A percentile compares a stretch with the other conserved stretches of the same genome.
Conservation (phyloP, 179 eudicot species). For the Camellia oleifera region DNA sequence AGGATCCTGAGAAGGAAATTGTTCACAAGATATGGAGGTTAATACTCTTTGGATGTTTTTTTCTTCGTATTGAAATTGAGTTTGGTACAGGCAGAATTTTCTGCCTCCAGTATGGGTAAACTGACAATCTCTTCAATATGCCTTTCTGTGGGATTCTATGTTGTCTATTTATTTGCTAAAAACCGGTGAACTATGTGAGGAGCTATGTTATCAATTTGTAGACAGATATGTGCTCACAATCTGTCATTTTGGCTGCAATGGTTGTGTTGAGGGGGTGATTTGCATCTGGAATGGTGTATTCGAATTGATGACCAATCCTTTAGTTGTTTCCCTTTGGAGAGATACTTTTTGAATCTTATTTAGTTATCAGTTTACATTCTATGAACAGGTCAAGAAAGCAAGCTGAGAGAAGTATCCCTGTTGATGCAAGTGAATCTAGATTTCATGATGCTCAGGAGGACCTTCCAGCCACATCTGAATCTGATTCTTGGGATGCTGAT, state of each 20-base stretch:
- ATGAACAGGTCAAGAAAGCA: slow-evolving; percentile 52
- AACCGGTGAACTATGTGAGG: not conserved
- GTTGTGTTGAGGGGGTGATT: not conserved
- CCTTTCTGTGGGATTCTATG: not conserved
- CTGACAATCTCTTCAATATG: slow-evolving; percentile 4
- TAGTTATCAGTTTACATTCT: slow-evolving; percentile 1
- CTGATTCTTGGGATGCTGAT: slow-evolving; percentile 53
- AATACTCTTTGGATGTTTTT: slow-evolving; percentile 9
- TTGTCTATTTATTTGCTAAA: not conserved
- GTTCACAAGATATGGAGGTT: slow-evolving; percentile 58
- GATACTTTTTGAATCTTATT: not conserved
- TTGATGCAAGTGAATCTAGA: slow-evolving; percentile 31
- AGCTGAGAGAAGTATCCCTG: slow-evolving; percentile 29
- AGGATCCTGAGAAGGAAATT: slow-evolving; percentile 64
- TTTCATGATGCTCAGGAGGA: slow-evolving; percentile 39
- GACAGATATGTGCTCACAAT: not conserved
- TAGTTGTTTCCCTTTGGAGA: not conserved
- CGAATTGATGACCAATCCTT: not conserved
- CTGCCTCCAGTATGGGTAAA: not conserved
- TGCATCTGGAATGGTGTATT: not conserved
- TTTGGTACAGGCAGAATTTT: not conserved
- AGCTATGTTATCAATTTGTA: not conserved
- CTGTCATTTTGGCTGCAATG: not conserved
- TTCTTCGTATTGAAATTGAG: slow-evolving; percentile 7
- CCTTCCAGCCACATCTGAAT: slow-evolving; percentile 50